A percentile compares a stretch with the other conserved stretches of the same genome.
phyloP scores from a whole-genome alignment of 805 yeast genomes.

The Kluyveromyces lactis region DNA sequence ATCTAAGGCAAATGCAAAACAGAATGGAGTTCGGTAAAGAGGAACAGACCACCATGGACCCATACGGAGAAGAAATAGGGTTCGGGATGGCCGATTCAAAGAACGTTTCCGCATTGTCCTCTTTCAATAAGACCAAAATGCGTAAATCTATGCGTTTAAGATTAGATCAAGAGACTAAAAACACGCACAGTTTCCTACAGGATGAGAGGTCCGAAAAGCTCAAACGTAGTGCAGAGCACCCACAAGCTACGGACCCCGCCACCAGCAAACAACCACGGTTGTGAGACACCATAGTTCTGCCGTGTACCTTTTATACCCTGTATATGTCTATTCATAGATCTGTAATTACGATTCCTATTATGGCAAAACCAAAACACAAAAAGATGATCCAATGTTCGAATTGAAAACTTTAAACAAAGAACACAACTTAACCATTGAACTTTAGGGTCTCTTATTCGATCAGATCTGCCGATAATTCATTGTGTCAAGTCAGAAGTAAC shows the following conservation, averaged over 20 bases:
- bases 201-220: constrained; percentile 5
- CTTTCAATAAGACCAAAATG: constrained; percentile 47
- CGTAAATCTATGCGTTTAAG: constrained; percentile 53
- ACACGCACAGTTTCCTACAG: constrained; percentile 1
- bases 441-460: too few species aligned
- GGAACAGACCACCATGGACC: constrained; percentile 54
- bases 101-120: constrained; percentile 20
- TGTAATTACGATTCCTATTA: constrained; percentile 1
- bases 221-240: constrained; percentile 4
- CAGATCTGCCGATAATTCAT: too few species aligned
- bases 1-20: constrained; percentile 74
- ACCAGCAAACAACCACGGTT: too few species aligned
- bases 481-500: too few species aligned
- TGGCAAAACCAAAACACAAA: constrained; percentile 1
- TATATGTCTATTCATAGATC: too few species aligned
- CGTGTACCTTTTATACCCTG: too few species aligned
- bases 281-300: too few species aligned
- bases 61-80: constrained; percentile 76
- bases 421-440: too few species aligned
- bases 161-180: constrained; percentile 15
- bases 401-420: not conserved
- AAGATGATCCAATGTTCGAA: not conserved
- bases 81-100: constrained; percentile 52
- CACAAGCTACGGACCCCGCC: too few species aligned
- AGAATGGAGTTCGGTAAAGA: constrained; percentile 73